Conservation (phyloP, 2,329 filamentous ascomycete genomes). For the Colletotrichum camelliae region DNA sequence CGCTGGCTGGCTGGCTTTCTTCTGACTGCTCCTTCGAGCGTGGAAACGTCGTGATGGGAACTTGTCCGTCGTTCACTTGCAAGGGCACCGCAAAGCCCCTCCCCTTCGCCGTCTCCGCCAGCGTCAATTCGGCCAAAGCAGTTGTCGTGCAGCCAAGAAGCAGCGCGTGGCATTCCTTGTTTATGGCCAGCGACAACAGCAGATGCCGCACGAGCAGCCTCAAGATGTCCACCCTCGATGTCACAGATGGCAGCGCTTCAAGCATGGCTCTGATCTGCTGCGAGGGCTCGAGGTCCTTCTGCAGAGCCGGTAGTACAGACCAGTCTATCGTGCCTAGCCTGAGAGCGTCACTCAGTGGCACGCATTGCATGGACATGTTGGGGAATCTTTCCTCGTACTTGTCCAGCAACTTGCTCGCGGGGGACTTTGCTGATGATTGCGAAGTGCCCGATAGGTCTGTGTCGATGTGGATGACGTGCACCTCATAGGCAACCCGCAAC, state of each 20-base stretch:
- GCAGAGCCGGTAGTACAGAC: slow-evolving; percentile 45
- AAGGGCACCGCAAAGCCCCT: slow-evolving; percentile 84
- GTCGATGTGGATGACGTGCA: slow-evolving; percentile 65
- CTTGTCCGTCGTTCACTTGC: slow-evolving; percentile 77
- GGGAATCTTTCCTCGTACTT: slow-evolving; percentile 68
- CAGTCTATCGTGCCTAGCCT: slow-evolving; percentile 57
- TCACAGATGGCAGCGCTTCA: slow-evolving; percentile 70
- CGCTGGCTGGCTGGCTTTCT: background rate
- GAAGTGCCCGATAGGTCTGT: slow-evolving; percentile 35
- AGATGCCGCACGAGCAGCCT: slow-evolving; percentile 75
- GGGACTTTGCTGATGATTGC: slow-evolving; percentile 20
- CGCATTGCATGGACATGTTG: slow-evolving; percentile 64
- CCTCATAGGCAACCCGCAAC: slow-evolving; percentile 69
- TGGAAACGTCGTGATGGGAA: slow-evolving; percentile 28
- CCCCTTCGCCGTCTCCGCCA: slow-evolving; percentile 90
- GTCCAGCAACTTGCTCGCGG: slow-evolving; percentile 51
- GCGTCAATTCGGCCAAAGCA: slow-evolving; percentile 81
- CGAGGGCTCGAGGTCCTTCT: slow-evolving; percentile 30
- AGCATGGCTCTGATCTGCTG: slow-evolving; percentile 61
- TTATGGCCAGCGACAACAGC: slow-evolving; percentile 68
- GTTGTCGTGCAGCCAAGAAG: slow-evolving; percentile 89
- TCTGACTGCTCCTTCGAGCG: background rate
- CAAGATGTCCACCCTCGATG: slow-evolving; percentile 76
- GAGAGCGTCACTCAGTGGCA: slow-evolving; percentile 70
- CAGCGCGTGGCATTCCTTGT: slow-evolving; percentile 69